phyloP scores from a whole-genome alignment of 306 rosid species.

The Medicago truncatula region MtrunA17r5.0-ANR NC_053049.1:41940501-41941000 shows the following conservation, averaged over 20 bases:
- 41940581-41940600: not conserved
- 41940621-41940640: not conserved
- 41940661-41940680: not conserved
- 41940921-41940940: slow-evolving; percentile 63
- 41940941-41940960: slow-evolving; percentile 90
- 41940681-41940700: not conserved
- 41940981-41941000: slow-evolving; percentile 90
- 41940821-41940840: slow-evolving; percentile 82
- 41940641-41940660: not conserved
- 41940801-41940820: slow-evolving; percentile 91
- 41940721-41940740: slow-evolving; percentile 71
- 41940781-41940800: slow-evolving; percentile 90
- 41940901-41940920: slow-evolving; percentile 53
- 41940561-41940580: slow-evolving; percentile 11
- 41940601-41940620: not conserved
- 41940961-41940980: slow-evolving; percentile 86
- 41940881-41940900: slow-evolving; percentile 48
- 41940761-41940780: slow-evolving; percentile 83
- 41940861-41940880: slow-evolving; percentile 75
- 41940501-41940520: not conserved
- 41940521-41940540: not conserved
- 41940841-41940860: slow-evolving; percentile 86
- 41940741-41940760: slow-evolving; percentile 70
- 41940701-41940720: not conserved
- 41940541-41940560: not conserved